These are phyloP conservation scores for Ogataea trehalophila DNA, from an alignment of 805 yeast genomes.

Conservation along the genomic window DNA sequence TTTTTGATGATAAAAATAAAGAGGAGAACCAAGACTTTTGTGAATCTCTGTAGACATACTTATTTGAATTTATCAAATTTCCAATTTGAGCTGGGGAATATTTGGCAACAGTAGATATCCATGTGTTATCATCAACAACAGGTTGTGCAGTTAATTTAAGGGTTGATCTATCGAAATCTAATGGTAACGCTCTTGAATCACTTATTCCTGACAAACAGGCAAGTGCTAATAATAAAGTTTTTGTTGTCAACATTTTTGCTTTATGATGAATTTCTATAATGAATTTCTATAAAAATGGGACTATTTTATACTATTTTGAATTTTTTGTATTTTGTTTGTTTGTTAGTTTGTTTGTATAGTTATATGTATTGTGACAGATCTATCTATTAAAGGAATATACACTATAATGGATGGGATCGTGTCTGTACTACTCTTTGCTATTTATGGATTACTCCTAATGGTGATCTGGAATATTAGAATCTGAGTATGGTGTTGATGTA, in stretches of 20 bases:
- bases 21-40: conserved; percentile 5
- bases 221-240: background rate
- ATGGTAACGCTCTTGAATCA: conserved; percentile 2
- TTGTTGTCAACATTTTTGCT: background rate
- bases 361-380: too few species aligned
- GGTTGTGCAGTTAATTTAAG: background rate
- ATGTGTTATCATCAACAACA: background rate
- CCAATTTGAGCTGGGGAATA: conserved; percentile 11
- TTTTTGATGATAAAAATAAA: background rate
- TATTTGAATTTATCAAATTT: background rate
- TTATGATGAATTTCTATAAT: background rate
- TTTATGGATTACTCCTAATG: too few species aligned
- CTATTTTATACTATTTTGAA: background rate
- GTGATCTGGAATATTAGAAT: too few species aligned
- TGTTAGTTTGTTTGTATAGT: background rate
- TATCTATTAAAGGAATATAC: too few species aligned
- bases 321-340: background rate
- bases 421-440: too few species aligned
- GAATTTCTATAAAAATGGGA: background rate
- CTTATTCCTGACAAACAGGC: conserved; percentile 1
- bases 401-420: too few species aligned
- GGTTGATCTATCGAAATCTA: conserved; percentile 1
- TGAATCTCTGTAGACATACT: background rate
- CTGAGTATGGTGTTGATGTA: too few species aligned
- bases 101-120: conserved; percentile 7